Conservation (phyloP, 176 grass and related monocot genomes). For the Musa beccarii region DNA sequence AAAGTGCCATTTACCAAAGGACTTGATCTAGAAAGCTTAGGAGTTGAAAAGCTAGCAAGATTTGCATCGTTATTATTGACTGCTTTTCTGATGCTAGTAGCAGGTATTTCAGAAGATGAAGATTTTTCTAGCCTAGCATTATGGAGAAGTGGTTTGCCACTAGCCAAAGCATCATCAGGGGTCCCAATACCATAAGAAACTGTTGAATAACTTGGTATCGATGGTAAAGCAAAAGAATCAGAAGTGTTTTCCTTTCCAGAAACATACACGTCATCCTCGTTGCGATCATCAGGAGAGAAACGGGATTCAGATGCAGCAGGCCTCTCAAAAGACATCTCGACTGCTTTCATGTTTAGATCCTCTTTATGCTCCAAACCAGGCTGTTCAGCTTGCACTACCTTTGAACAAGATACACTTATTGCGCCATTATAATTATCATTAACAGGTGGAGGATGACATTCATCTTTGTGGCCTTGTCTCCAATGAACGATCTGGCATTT, state of each 20-base stretch:
- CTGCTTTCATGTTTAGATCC: slow-evolving; percentile 16
- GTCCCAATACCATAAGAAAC: slow-evolving; percentile 11
- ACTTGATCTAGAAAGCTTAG: slow-evolving; percentile 26
- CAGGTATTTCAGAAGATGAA: slow-evolving; percentile 1
- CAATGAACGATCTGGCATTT: slow-evolving; percentile 84
- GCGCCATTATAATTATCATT: slow-evolving; percentile 16
- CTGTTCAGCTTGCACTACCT: slow-evolving; percentile 24
- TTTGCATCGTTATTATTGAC: neutral
- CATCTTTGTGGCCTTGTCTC: slow-evolving; percentile 83
- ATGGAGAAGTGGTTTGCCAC: neutral
- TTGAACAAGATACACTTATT: slow-evolving; percentile 18
- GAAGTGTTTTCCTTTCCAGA: neutral
- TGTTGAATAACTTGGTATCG: neutral
- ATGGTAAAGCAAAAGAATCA: neutral
- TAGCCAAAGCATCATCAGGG: neutral
- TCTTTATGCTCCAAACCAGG: slow-evolving; percentile 20
- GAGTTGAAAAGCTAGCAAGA: neutral
- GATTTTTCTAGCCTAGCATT: slow-evolving; percentile 2
- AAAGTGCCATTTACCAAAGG: slow-evolving; percentile 26
- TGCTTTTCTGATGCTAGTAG: neutral
- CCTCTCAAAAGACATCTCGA: slow-evolving; percentile 1
- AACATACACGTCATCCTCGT: slow-evolving; percentile 18
- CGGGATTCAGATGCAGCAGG: neutral
- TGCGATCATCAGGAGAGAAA: slow-evolving; percentile 8
- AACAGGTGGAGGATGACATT: slow-evolving; percentile 38